A percentile compares a stretch with the other conserved stretches of the same genome.
Evolutionary conservation across 371 early-diverging fungal species (phyloP).

Genomic region (Funneliformis caledonium): DNA sequence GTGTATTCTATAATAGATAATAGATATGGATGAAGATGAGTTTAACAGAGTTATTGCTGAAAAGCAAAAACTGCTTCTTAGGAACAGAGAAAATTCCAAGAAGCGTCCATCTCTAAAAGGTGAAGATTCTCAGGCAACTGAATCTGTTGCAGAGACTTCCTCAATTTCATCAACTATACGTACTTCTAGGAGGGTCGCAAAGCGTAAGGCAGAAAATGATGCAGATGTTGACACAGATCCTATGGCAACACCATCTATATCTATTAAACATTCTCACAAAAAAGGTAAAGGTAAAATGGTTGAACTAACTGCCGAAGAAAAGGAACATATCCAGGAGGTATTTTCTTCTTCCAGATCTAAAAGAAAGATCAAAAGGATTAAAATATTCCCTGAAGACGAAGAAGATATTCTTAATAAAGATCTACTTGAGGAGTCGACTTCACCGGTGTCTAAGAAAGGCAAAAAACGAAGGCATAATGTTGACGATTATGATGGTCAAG

Average conservation of each 20-base stretch:
- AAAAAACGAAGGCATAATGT: not conserved
- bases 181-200: not conserved
- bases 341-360: not conserved
- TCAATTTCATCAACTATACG: not conserved
- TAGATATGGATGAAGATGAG: conserved; percentile 9
- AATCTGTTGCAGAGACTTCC: not conserved
- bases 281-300: conserved; percentile 7
- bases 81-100: not conserved
- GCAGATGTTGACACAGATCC: not conserved
- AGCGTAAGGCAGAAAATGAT: not conserved
- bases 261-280: not conserved
- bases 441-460: not conserved
- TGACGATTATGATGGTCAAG: not conserved
- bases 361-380: not conserved
- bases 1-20: not conserved
- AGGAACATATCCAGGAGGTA: not conserved
- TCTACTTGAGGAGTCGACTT: not conserved
- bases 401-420: not conserved
- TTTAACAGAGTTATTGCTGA: not conserved
- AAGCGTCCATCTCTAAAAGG: not conserved
- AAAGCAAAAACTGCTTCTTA: conserved; percentile 5
- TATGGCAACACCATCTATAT: not conserved
- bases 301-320: not conserved
- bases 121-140: conserved; percentile 11
- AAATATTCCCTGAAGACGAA: not conserved